Percentiles rank a stretch among this genome's conserved stretches.
Conservation (phyloP, 208 protist species). For the Tritrichomonas foetus region DNA sequence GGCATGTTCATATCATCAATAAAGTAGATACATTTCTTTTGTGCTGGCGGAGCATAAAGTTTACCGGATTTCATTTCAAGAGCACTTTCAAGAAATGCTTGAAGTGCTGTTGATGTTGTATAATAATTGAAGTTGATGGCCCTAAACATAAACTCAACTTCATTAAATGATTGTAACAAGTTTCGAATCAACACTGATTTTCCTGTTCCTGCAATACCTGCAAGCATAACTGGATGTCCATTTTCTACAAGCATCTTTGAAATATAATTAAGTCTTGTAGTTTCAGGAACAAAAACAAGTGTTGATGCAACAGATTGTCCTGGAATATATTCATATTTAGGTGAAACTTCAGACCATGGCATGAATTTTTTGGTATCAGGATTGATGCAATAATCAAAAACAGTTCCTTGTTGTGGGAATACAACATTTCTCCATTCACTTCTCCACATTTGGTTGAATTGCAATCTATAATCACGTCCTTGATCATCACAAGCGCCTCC, state of each 20-base stretch:
- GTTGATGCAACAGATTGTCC: slow-evolving; percentile 47
- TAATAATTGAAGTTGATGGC: slow-evolving; percentile 90
- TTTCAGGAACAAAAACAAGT: slow-evolving; percentile 83
- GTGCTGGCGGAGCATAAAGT: slow-evolving; percentile 83
- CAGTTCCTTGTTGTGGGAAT: slow-evolving; percentile 52
- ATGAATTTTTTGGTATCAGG: slow-evolving; percentile 65
- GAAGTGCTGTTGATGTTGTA: slow-evolving; percentile 76
- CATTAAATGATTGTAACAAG: slow-evolving; percentile 77
- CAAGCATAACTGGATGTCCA: slow-evolving; percentile 83
- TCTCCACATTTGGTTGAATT: slow-evolving; percentile 72
- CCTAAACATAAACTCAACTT: slow-evolving; percentile 76
- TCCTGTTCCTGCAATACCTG: slow-evolving; percentile 86
- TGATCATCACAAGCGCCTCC: slow-evolving; percentile 86
- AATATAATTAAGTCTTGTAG: slow-evolving; percentile 81
- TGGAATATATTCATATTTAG: neutral
- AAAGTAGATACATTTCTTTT: slow-evolving; percentile 90
- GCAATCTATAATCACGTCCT: slow-evolving; percentile 64
- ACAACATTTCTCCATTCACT: slow-evolving; percentile 10
- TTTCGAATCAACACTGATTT: slow-evolving; percentile 92
- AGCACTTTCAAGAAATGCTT: slow-evolving; percentile 85
- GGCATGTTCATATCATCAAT: slow-evolving; percentile 98
- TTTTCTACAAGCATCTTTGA: slow-evolving; percentile 82
- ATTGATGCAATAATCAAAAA: slow-evolving; percentile 89
- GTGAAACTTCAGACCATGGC: slow-evolving; percentile 15
- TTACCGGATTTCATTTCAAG: slow-evolving; percentile 90